Conservation (phyloP, 2,329 filamentous ascomycete species). For the Cephalotrichum gorgonifer region DNA sequence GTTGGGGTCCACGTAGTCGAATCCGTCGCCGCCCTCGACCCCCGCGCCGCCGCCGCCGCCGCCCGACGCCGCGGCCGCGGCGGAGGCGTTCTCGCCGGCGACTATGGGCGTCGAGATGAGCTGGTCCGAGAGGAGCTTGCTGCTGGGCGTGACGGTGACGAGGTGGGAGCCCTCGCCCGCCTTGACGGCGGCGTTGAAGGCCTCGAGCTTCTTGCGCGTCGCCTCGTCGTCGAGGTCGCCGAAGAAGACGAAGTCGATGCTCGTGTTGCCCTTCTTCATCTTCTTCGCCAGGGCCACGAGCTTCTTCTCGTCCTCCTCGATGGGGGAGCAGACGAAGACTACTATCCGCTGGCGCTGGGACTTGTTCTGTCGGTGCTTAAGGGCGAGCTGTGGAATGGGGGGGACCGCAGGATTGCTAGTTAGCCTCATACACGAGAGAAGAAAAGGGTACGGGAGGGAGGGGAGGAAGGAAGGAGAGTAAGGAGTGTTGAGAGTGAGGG, state of each 20-base stretch:
- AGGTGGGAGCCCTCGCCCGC: constrained; percentile 84
- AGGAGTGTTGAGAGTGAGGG: neutral
- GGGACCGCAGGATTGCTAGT: too few species aligned
- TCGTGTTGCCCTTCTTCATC: constrained; percentile 97
- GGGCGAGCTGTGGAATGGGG: constrained; percentile 55
- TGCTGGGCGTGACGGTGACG: constrained; percentile 80
- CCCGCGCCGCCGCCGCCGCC: constrained; percentile 50
- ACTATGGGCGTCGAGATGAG: constrained; percentile 84
- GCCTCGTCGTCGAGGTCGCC: constrained; percentile 87
- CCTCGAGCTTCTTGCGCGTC: constrained; percentile 80
- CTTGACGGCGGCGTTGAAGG: constrained; percentile 91
- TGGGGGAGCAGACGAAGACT: constrained; percentile 89
- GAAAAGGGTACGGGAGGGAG: neutral
- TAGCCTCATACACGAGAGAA: too few species aligned
- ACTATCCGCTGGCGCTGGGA: constrained; percentile 94
- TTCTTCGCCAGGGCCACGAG: constrained; percentile 87
- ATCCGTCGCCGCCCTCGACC: constrained; percentile 53
- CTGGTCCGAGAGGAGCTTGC: constrained; percentile 85
- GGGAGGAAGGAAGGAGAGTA: constrained; percentile 6
- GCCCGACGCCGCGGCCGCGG: constrained; percentile 39
- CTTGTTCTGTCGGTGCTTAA: constrained; percentile 98
- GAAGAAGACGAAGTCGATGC: constrained; percentile 90
- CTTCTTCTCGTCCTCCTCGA: constrained; percentile 80
- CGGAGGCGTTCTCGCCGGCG: constrained; percentile 63
- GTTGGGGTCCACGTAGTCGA: constrained; percentile 64